Conservation (phyloP, 1,284 basidiomycete species). For the Schizopora paradoxa region DNA sequence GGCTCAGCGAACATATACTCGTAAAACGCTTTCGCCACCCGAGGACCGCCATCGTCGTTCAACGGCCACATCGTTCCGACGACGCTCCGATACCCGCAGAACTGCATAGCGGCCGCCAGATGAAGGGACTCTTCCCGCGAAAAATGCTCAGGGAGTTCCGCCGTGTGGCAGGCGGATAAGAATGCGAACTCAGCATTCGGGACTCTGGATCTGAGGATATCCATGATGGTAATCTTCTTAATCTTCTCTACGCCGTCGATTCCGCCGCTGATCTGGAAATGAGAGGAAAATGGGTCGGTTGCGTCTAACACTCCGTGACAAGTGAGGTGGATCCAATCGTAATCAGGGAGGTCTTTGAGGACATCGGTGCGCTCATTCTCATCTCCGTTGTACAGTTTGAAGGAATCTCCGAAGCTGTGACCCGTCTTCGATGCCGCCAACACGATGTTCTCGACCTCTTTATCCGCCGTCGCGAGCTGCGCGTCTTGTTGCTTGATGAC, state of each 20-base stretch:
- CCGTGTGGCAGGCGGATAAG: slow-evolving; percentile 29
- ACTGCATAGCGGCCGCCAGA: slow-evolving; percentile 31
- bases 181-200: slow-evolving; percentile 33
- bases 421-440: slow-evolving; percentile 11
- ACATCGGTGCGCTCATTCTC: slow-evolving; percentile 10
- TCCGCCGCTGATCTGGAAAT: too few relatives aligned
- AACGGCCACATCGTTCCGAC: slow-evolving; percentile 37
- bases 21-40: slow-evolving; percentile 22
- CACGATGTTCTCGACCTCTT: too few relatives aligned
- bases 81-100: slow-evolving; percentile 31
- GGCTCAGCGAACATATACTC: slow-evolving; percentile 18
- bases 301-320: too few relatives aligned
- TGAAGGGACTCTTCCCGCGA: slow-evolving; percentile 31
- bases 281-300: too few relatives aligned
- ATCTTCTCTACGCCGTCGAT: too few relatives aligned
- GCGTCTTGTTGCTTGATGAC: too few relatives aligned
- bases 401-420: slow-evolving; percentile 18
- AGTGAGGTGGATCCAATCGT: not conserved
- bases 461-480: too few relatives aligned
- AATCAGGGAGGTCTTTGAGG: not conserved
- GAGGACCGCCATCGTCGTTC: slow-evolving; percentile 24
- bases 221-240: too few relatives aligned
- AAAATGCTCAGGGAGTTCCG: slow-evolving; percentile 1
- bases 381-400: slow-evolving; percentile 18
- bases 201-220: slow-evolving; percentile 25